These are phyloP conservation scores for Mortierella claussenii DNA, from an alignment of 192 early-diverging fungal species.

Conservation along the genomic window DNA sequence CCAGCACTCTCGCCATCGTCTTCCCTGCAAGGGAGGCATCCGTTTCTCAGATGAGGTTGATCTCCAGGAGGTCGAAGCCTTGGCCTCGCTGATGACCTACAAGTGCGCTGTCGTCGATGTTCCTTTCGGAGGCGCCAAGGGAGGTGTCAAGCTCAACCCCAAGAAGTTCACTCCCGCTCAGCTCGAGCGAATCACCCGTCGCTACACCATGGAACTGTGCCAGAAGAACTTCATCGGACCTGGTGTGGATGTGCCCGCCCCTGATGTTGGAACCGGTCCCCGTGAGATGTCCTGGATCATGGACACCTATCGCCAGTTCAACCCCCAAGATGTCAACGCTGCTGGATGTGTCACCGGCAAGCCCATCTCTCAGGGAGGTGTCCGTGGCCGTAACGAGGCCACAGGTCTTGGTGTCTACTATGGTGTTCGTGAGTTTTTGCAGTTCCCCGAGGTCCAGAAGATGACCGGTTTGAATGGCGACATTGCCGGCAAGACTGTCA, in stretches of 20 bases:
- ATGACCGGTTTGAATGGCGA: constrained; percentile 70
- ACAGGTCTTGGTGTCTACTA: constrained; percentile 88
- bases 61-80: constrained; percentile 83
- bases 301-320: constrained; percentile 88
- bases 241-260: constrained; percentile 85
- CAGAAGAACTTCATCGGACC: constrained; percentile 90
- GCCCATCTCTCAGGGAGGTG: constrained; percentile 81
- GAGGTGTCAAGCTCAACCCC: constrained; percentile 86
- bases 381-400: constrained; percentile 85
- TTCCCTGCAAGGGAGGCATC: constrained; percentile 87
- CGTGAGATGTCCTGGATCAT: constrained; percentile 91
- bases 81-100: constrained; percentile 88
- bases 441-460: constrained; percentile 81
- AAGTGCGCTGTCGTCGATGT: constrained; percentile 92
- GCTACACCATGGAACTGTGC: constrained; percentile 85
- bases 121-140: constrained; percentile 84
- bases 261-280: constrained; percentile 83
- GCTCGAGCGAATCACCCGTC: constrained; percentile 84
- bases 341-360: constrained; percentile 88
- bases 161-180: constrained; percentile 80
- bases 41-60: constrained; percentile 83
- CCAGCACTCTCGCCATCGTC: constrained; percentile 84
- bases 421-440: constrained; percentile 82
- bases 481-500: constrained; percentile 68
- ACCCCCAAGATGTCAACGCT: constrained; percentile 82